Evolutionary conservation across 108 stramenopile genomes (phyloP).

Genomic region (Nannochloropsis gaditana): DNA sequence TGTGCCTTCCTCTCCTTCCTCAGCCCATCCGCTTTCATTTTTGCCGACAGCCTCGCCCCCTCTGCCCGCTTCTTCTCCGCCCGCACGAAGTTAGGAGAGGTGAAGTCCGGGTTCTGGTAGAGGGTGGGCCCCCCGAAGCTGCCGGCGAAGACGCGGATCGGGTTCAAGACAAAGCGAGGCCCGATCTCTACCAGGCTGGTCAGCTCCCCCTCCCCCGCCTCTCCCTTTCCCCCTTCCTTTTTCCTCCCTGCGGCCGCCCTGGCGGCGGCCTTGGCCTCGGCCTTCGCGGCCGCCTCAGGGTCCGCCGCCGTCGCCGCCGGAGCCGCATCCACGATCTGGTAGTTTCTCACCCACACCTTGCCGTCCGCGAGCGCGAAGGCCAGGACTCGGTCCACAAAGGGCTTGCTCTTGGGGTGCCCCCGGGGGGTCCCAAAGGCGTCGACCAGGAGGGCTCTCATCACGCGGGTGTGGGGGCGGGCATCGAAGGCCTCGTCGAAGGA

Average conservation of each 20-base stretch:
- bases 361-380: constrained; percentile 86
- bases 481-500: constrained; percentile 82
- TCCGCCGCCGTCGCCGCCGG: not conserved
- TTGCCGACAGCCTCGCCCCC: constrained; percentile 65
- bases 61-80: constrained; percentile 65
- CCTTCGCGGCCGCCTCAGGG: not conserved
- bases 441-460: constrained; percentile 83
- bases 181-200: constrained; percentile 96
- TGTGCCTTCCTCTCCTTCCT: constrained; percentile 68
- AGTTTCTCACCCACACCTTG: constrained; percentile 97
- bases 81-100: constrained; percentile 83
- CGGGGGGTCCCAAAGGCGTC: constrained; percentile 92
- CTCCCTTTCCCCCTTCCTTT: not conserved
- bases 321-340: constrained; percentile 87
- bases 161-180: constrained; percentile 92
- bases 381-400: constrained; percentile 96
- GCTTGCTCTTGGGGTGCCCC: constrained; percentile 97
- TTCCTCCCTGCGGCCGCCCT: constrained; percentile 37
- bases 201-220: constrained; percentile 59
- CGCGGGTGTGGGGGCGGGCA: constrained; percentile 34
- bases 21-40: constrained; percentile 69
- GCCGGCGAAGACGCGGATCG: constrained; percentile 91
- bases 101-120: constrained; percentile 78
- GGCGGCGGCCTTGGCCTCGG: constrained; percentile 10
- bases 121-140: constrained; percentile 92